Conservation (phyloP, 305 asterid species). For the Solanum hybrid region DNA sequence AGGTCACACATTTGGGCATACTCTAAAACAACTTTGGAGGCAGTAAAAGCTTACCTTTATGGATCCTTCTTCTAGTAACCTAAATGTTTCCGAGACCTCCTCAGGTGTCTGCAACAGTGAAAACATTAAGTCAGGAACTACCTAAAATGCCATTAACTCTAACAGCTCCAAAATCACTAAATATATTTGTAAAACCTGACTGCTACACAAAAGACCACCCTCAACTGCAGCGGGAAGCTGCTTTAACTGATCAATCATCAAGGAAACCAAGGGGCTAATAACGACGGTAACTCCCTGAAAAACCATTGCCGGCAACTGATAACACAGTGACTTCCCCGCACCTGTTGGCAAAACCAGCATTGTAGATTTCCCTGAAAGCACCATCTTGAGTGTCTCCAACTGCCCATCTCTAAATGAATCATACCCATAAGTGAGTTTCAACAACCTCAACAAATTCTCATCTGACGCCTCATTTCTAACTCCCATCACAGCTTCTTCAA, state of each 20-base stretch:
- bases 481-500: slow-evolving; percentile 58
- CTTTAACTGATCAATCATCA: slow-evolving; percentile 97
- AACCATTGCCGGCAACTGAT: slow-evolving; percentile 80
- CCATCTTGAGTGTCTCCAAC: slow-evolving; percentile 82
- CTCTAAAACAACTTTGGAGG: not conserved
- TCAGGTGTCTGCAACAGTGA: slow-evolving; percentile 49
- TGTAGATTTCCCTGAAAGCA: slow-evolving; percentile 63
- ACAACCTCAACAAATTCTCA: slow-evolving; percentile 59
- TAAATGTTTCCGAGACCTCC: slow-evolving; percentile 65
- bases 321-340: slow-evolving; percentile 85
- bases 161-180: not conserved
- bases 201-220: slow-evolving; percentile 80
- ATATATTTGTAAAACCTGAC: slow-evolving; percentile 50
- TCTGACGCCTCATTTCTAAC: slow-evolving; percentile 60
- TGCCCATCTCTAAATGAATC: slow-evolving; percentile 83
- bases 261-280: slow-evolving; percentile 85
- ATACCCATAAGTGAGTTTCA: slow-evolving; percentile 67
- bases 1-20: not conserved
- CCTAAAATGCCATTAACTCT: not conserved
- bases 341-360: slow-evolving; percentile 96
- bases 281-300: slow-evolving; percentile 77
- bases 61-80: slow-evolving; percentile 60
- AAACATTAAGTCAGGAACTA: slow-evolving; percentile 1
- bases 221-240: slow-evolving; percentile 66
- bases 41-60: slow-evolving; percentile 43